phyloP scores from a whole-genome alignment of 2,329 filamentous ascomycete species.

The Alternaria sp. region DNA sequence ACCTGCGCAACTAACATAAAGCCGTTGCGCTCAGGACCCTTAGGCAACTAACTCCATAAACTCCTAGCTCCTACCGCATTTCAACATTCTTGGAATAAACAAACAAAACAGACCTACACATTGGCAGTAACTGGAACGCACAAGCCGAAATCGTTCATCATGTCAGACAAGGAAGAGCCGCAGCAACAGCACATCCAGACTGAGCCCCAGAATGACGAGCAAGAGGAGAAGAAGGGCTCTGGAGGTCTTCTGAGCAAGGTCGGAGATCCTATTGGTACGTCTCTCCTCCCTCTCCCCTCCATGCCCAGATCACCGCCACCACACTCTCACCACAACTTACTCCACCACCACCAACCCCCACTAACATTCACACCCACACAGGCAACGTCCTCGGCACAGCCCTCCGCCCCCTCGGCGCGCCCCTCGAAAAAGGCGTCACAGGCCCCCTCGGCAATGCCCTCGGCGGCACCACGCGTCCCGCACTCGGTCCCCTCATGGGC shows the following conservation, averaged over 20 bases:
- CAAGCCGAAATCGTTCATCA: not conserved
- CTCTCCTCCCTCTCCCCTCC: not conserved
- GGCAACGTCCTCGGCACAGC: constrained; percentile 48
- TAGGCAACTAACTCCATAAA: not conserved
- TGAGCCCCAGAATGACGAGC: constrained; percentile 17
- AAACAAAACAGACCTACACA: not conserved
- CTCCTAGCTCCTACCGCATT: not conserved
- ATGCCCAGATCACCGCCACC: not conserved
- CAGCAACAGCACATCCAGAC: constrained; percentile 40
- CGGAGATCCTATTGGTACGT: constrained; percentile 42
- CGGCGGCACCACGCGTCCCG: constrained; percentile 46
- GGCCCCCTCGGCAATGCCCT: constrained; percentile 46
- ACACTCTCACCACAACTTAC: not conserved
- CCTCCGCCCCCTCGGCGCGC: constrained; percentile 49
- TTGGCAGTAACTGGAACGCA: too few relatives aligned
- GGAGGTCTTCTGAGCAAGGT: constrained; percentile 39
- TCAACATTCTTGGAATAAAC: not conserved
- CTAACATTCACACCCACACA: constrained; percentile 14
- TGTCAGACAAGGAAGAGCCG: constrained; percentile 21
- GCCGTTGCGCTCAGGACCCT: not conserved
- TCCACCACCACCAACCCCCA: too few relatives aligned
- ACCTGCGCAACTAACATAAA: constrained; percentile 7
- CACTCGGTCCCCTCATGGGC: constrained; percentile 45
- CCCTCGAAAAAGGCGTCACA: constrained; percentile 46
- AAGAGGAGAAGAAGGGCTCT: constrained; percentile 28